Evolutionary conservation across 148 eudicot species (phyloP).

Genomic region (Diospyros lotus): DNA sequence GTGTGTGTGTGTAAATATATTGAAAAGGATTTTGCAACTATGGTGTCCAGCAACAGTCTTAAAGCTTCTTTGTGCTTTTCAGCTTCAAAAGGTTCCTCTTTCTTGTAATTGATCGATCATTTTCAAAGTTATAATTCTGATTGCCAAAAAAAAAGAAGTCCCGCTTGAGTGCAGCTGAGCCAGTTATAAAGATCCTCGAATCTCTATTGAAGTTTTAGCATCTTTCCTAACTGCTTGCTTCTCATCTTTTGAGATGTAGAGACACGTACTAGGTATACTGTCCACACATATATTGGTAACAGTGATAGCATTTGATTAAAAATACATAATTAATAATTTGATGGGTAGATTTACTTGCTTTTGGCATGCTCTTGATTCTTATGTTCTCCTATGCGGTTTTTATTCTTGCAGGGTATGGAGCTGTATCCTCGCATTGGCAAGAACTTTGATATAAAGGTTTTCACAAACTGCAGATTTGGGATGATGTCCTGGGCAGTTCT

Average conservation of each 20-base stretch:
- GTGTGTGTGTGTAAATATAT: background rate
- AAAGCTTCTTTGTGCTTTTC: background rate
- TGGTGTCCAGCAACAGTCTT: background rate
- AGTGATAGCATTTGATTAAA: background rate
- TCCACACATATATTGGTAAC: background rate
- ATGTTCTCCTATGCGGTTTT: background rate
- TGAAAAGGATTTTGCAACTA: background rate
- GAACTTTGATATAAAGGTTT: slow-evolving; percentile 85
- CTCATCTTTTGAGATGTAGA: background rate
- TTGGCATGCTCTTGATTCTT: slow-evolving; percentile 9
- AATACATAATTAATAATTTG: background rate
- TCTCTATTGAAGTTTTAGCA: background rate
- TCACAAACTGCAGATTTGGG: slow-evolving; percentile 96
- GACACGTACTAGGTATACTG: background rate
- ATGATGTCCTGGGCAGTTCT: slow-evolving; percentile 99
- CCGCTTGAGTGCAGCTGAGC: background rate
- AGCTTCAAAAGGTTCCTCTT: background rate
- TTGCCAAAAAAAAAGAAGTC: background rate
- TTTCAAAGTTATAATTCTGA: background rate
- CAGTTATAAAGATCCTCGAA: background rate
- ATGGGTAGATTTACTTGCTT: background rate
- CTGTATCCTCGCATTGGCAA: slow-evolving; percentile 93
- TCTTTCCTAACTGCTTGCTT: background rate
- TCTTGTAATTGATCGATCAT: background rate
- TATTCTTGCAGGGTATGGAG: slow-evolving; percentile 80